Evolutionary conservation across 2,329 filamentous ascomycete species (phyloP), one percentile per base, ranked within the genome.

Genomic region (Aspergillus clavatus): DNA sequence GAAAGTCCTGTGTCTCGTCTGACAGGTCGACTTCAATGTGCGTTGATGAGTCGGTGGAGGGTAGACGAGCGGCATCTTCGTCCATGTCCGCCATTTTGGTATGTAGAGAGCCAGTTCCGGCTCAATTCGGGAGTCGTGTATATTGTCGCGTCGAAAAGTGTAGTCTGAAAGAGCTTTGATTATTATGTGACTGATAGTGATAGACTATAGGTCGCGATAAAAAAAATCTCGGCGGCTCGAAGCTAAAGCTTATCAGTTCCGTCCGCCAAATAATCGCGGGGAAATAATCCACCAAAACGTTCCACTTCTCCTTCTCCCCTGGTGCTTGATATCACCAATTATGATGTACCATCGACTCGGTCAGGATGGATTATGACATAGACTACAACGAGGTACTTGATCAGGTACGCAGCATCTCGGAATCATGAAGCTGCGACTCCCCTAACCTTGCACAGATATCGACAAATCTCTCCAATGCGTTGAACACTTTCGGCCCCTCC

Each of bases 1-100:
- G 84, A 67, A 91, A 96, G 70, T 97, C 91, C 60, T 90, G 89
- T 2, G 84, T 80, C 65, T 90, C 86, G 57, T 95, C 90, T 31
- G 84, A 84, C 42, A 83, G 76, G 50, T 82, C 81, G 38, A 81
- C 76, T 45, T 86, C 82, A n/a, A 62, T 53, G 44, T 66, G 59
- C 6, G 66, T 62, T 35, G 65, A 47, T 12, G 58, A 48, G 42
- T 59, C 59, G 38, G 56, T 55, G 3, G 61, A 56, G 7, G 57
- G 58, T 22, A 58, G 56, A 31, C 60, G 59, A 29, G 72, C 61
- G 28, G 56, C 62, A 41, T 71, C 70, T 54, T 73, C 71, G 41
- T 73, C 71, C 43, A 61, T 63, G 54, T 73, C 71, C 3, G 68
- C 70, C 71, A 73, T 73, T 27, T 22, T 56, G 47, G 33, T 42